Evolutionary conservation across 805 yeast species (phyloP).

Genomic region (Spathaspora passalidarum): DNA sequence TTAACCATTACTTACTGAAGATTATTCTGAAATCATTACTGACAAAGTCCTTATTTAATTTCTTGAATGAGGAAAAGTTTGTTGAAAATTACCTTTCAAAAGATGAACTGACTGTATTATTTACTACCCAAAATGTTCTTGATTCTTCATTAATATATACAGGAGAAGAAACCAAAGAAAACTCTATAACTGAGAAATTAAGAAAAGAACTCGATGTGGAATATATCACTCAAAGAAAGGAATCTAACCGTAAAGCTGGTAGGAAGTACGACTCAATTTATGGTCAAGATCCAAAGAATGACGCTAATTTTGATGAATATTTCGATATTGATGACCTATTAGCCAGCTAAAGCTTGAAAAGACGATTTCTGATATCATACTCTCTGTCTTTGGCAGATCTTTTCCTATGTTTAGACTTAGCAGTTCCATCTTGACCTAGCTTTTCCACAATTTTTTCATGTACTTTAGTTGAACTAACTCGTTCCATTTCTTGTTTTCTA

Average conservation of each 20-base stretch:
- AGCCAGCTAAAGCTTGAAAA: slow-evolving; percentile 27
- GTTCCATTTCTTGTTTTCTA: slow-evolving; percentile 24
- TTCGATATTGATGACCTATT: slow-evolving; percentile 11
- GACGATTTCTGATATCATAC: slow-evolving; percentile 34
- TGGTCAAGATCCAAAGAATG: neutral
- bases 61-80: slow-evolving; percentile 22
- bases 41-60: slow-evolving; percentile 16
- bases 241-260: slow-evolving; percentile 11
- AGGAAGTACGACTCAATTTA: neutral
- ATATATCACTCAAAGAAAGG: slow-evolving; percentile 19
- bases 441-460: slow-evolving; percentile 27
- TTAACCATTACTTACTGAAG: slow-evolving; percentile 20
- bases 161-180: slow-evolving; percentile 9
- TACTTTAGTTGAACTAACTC: slow-evolving; percentile 27
- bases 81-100: slow-evolving; percentile 18
- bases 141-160: slow-evolving; percentile 3
- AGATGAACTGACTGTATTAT: slow-evolving; percentile 24
- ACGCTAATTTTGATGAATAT: slow-evolving; percentile 8
- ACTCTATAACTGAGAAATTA: slow-evolving; percentile 13
- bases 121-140: slow-evolving; percentile 28
- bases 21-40: slow-evolving; percentile 21
- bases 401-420: slow-evolving; percentile 30
- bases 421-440: slow-evolving; percentile 40
- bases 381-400: slow-evolving; percentile 45
- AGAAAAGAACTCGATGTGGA: slow-evolving; percentile 18